These are phyloP conservation scores for Phytophthora crassamura DNA, from an alignment of 352 stramenopile species.

Conservation along the genomic window DNA sequence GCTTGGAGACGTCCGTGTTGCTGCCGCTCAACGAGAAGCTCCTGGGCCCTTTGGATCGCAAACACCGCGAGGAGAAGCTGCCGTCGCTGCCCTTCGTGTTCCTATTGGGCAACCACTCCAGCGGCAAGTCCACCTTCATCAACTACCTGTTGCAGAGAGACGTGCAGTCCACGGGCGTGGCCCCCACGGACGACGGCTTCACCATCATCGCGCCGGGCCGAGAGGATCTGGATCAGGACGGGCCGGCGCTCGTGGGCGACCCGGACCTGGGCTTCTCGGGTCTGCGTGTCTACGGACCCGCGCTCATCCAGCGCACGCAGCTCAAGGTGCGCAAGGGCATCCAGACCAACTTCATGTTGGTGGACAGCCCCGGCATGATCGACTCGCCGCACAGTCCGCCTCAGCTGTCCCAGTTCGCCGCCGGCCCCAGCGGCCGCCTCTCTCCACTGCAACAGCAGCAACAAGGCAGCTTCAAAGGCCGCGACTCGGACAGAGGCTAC, in stretches of 20 bases:
- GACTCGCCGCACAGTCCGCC: conserved; percentile 91
- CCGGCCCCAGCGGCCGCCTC: conserved; percentile 36
- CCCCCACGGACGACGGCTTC: conserved; percentile 99
- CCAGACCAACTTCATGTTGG: conserved; percentile 97
- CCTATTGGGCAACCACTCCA: conserved; percentile 99
- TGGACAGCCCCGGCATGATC: conserved; percentile 99
- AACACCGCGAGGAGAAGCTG: conserved; percentile 91
- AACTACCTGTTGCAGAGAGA: conserved; percentile 97
- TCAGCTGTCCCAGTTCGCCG: conserved; percentile 65
- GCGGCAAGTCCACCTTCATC: conserved; percentile 99
- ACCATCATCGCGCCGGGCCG: conserved; percentile 98
- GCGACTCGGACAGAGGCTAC: conserved; percentile 93
- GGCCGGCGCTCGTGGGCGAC: conserved; percentile 94
- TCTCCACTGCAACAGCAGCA: conserved; percentile 44
- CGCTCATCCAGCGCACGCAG: conserved; percentile 98
- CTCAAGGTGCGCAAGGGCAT: conserved; percentile 97
- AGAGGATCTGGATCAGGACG: conserved; percentile 97
- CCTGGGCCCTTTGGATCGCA: conserved; percentile 88
- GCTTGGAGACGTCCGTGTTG: conserved; percentile 72
- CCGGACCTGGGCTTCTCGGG: conserved; percentile 98
- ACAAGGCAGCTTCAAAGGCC: conserved; percentile 41
- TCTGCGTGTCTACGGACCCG: conserved; percentile 96
- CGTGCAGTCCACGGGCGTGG: conserved; percentile 98
- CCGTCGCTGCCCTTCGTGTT: conserved; percentile 98
- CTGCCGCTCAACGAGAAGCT: conserved; percentile 88